Conservation (phyloP, 164 flowering plant species). For the Liquidambar formosana region DNA sequence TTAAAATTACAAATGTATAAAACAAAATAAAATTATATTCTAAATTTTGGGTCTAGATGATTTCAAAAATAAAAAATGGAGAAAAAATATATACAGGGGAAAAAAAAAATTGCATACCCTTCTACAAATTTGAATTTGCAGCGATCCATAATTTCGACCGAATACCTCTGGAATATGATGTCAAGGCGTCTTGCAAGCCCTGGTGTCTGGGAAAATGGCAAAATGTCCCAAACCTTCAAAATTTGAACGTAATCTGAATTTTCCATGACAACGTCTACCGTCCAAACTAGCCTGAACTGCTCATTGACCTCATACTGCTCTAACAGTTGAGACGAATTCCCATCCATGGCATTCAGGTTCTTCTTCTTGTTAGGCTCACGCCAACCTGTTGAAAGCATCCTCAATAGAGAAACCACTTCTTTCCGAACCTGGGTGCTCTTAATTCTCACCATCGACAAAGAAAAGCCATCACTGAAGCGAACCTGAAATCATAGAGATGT, state of each 20-base stretch:
- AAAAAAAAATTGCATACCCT: slow-evolving; percentile 6
- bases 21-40: too few relatives aligned
- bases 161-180: background rate
- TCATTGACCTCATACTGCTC: slow-evolving; percentile 8
- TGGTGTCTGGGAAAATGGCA: slow-evolving; percentile 8
- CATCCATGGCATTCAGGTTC: too few relatives aligned
- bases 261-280: slow-evolving; percentile 13
- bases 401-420: background rate
- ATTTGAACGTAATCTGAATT: slow-evolving; percentile 8
- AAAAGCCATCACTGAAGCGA: background rate
- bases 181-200: slow-evolving; percentile 11
- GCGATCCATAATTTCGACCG: slow-evolving; percentile 8
- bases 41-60: too few relatives aligned
- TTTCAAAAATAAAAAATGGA: too few relatives aligned
- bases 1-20: too few relatives aligned
- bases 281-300: slow-evolving; percentile 10
- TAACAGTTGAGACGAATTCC: too few relatives aligned
- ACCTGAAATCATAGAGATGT: background rate
- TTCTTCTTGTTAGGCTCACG: background rate
- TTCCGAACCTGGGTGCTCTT: background rate
- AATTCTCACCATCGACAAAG: background rate
- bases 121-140: slow-evolving; percentile 10
- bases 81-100: too few relatives aligned
- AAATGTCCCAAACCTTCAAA: slow-evolving; percentile 24
- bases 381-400: background rate